These are phyloP conservation scores for Vaccinium corymbosum DNA, from an alignment of 148 eudicot genomes.

Conservation along the genomic window DNA sequence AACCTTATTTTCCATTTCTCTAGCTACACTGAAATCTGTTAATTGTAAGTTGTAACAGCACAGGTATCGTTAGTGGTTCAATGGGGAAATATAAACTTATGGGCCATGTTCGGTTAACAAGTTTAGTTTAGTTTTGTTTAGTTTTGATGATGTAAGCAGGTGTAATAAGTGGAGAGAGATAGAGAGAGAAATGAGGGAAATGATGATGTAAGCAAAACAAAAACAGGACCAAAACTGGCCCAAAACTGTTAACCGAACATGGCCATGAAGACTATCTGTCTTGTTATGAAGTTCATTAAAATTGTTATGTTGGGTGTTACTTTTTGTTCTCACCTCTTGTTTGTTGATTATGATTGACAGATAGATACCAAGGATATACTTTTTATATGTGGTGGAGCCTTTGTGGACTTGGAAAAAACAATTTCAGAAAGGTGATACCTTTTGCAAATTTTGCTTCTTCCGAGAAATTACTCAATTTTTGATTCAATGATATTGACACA, in stretches of 20 bases:
- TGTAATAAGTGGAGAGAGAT: too few relatives aligned
- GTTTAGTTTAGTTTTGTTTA: too few relatives aligned
- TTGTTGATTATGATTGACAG: conserved; percentile 25
- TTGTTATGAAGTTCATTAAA: not conserved
- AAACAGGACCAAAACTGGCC: too few relatives aligned
- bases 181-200: too few relatives aligned
- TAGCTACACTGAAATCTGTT: not conserved
- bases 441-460: not conserved
- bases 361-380: conserved; percentile 50
- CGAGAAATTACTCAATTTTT: not conserved
- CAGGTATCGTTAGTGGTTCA: too few relatives aligned
- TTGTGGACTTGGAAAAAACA: conserved; percentile 44
- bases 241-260: too few relatives aligned
- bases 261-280: not conserved
- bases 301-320: not conserved
- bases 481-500: conserved; percentile 5
- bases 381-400: conserved; percentile 59
- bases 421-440: conserved; percentile 46
- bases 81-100: not conserved
- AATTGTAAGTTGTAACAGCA: not conserved
- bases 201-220: too few relatives aligned
- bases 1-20: not conserved
- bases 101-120: too few relatives aligned
- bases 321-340: not conserved
- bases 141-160: too few relatives aligned